These are phyloP conservation scores for Xylariomycetidae sp. DNA, from an alignment of 2,329 filamentous ascomycete species.

Conservation along the genomic window DNA sequence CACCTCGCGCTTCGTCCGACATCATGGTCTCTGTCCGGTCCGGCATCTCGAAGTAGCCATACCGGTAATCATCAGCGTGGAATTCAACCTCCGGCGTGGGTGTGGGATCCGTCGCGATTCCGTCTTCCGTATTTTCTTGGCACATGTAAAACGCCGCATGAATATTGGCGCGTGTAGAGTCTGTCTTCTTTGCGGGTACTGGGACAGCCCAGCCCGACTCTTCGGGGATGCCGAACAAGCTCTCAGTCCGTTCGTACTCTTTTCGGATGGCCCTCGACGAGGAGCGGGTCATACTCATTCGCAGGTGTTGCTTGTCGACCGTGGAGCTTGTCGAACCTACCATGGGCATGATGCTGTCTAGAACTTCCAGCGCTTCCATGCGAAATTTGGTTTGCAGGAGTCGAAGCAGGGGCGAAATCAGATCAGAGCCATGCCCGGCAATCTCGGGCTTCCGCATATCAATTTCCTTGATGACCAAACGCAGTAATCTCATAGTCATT, in stretches of 20 bases:
- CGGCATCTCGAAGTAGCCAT: conserved; percentile 67
- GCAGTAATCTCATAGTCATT: conserved; percentile 87
- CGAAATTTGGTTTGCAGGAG: conserved; percentile 91
- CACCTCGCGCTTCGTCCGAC: conserved; percentile 72
- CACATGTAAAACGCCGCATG: conserved; percentile 96
- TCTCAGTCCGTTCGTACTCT: conserved; percentile 91
- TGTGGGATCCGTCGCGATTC: conserved; percentile 52
- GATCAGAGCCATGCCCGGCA: conserved; percentile 83
- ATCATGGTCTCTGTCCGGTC: conserved; percentile 88
- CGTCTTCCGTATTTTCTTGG: conserved; percentile 59
- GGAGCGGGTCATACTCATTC: conserved; percentile 96
- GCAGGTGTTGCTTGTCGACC: conserved; percentile 88
- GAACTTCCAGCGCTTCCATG: conserved; percentile 82
- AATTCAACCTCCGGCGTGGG: conserved; percentile 88
- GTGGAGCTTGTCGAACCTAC: conserved; percentile 84
- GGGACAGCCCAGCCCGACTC: conserved; percentile 95
- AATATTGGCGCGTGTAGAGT: conserved; percentile 82
- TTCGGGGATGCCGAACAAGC: conserved; percentile 93
- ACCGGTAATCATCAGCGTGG: conserved; percentile 81
- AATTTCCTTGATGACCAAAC: conserved; percentile 78
- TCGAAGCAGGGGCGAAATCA: conserved; percentile 87
- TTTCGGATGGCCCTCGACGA: conserved; percentile 83
- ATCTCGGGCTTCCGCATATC: conserved; percentile 92
- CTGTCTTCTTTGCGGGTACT: conserved; percentile 83
- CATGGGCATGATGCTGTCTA: conserved; percentile 95